phyloP scores from a whole-genome alignment of 2,329 filamentous ascomycete genomes.

The Phaeosphaeriaceae sp. region DNA sequence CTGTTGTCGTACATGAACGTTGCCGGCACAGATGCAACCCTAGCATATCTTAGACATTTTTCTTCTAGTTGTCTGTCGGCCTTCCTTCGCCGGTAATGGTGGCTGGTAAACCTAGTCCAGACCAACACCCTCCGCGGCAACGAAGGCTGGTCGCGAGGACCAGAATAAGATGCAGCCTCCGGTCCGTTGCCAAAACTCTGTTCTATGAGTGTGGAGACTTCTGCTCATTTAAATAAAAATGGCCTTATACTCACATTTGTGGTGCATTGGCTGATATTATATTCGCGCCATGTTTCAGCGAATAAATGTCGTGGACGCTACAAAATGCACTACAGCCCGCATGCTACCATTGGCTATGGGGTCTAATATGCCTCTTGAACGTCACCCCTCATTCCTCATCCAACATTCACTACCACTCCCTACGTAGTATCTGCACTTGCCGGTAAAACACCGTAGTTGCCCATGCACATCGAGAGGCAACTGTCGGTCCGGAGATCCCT shows the following conservation, averaged over 20 bases:
- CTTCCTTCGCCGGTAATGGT: no score
- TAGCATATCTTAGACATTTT: no score
- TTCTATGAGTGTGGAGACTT: no score
- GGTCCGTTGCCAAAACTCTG: no score
- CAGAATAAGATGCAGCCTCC: no score
- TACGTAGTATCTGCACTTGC: neutral
- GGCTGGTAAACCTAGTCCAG: no score
- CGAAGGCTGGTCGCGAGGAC: no score
- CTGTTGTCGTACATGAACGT: no score
- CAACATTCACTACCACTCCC: neutral
- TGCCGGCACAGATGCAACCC: no score
- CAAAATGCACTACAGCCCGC: neutral
- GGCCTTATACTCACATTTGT: neutral
- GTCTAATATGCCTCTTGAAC: neutral
- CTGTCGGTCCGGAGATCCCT: neutral
- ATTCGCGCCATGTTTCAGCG: neutral
- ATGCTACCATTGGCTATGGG: neutral
- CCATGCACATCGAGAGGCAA: neutral
- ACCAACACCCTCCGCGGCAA: no score
- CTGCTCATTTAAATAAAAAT: no score
- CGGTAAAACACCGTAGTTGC: neutral
- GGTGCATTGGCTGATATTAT: neutral
- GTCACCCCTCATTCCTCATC: neutral
- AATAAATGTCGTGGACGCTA: neutral
- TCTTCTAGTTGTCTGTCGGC: no score